These are phyloP conservation scores for Boletellus ananas DNA, from an alignment of 768 basidiomycete genomes.

Conservation along the genomic window DNA sequence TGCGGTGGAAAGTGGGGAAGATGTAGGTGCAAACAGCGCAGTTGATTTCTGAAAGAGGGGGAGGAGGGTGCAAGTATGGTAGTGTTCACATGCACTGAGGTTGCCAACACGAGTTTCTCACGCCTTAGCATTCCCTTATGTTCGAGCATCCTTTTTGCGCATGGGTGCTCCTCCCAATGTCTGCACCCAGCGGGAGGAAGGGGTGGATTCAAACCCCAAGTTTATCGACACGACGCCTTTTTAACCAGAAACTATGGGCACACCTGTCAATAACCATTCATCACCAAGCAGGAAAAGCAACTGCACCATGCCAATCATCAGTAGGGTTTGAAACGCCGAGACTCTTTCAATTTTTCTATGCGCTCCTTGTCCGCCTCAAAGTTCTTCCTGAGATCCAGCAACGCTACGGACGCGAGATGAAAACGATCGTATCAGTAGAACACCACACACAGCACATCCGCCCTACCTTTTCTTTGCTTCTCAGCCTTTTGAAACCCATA, in stretches of 20 bases:
- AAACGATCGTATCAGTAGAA: background rate
- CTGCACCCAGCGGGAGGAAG: background rate
- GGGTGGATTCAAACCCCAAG: background rate
- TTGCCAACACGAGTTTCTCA: no score
- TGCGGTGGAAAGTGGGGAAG: constrained; percentile 13
- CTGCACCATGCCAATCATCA: constrained; percentile 32
- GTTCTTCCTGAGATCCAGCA: constrained; percentile 62
- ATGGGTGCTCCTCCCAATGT: no score
- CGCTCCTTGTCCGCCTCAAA: constrained; percentile 85
- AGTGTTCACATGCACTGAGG: background rate
- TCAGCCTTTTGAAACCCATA: constrained; percentile 91
- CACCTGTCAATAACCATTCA: background rate
- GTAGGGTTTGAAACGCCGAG: constrained; percentile 85
- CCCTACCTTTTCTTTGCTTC: constrained; percentile 77
- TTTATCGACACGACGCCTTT: background rate
- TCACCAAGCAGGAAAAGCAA: background rate
- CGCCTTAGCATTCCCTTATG: no score
- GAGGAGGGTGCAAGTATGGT: background rate
- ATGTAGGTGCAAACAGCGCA: constrained; percentile 1
- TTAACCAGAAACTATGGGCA: background rate
- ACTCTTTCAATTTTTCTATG: constrained; percentile 49
- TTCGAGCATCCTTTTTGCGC: no score
- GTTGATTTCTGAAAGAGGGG: no score
- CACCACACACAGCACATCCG: background rate
- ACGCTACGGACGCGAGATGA: constrained; percentile 34